Conservation (phyloP, 2,329 filamentous ascomycete genomes). For the Graphilbum fragrans region DNA sequence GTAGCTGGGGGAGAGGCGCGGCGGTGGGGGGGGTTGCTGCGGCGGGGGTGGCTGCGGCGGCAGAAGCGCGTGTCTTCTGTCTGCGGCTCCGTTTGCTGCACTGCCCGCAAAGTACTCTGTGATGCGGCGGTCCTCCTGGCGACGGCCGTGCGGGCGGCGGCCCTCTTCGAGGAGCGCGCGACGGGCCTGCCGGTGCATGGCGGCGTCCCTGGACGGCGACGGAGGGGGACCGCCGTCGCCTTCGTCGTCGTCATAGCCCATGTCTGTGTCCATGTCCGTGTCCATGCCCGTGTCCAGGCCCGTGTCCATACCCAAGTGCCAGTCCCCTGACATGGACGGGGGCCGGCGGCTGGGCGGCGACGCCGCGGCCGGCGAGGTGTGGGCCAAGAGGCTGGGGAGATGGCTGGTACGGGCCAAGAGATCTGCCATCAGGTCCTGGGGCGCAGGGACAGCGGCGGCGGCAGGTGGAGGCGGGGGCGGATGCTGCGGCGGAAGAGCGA, state of each 20-base stretch:
- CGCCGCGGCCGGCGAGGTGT: neutral
- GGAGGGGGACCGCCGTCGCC: neutral
- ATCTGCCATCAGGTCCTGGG: no score
- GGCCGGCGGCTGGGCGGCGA: no score
- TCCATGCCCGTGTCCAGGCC: no score
- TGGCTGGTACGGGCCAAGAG: no score
- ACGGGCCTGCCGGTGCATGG: no score
- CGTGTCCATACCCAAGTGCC: no score
- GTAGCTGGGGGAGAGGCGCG: neutral
- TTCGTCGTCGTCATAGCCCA: neutral
- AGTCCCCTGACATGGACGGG: no score
- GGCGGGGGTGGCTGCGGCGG: neutral
- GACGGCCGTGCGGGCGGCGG: neutral
- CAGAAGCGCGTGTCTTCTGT: neutral
- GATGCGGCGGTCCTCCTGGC: conserved; percentile 3
- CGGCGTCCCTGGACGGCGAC: conserved; percentile 1
- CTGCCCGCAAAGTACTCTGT: conserved; percentile 8
- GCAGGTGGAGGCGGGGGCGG: neutral
- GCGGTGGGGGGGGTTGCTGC: neutral
- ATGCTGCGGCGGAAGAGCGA: neutral
- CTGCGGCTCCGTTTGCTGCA: neutral
- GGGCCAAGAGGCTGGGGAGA: no score
- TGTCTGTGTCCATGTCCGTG: neutral
- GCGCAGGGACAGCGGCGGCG: no score
- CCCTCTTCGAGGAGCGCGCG: neutral